Evolutionary conservation across 192 early-diverging fungal genomes (phyloP), one percentile per base, ranked within the genome.

Genomic region (Rhizophlyctis rosea): DNA sequence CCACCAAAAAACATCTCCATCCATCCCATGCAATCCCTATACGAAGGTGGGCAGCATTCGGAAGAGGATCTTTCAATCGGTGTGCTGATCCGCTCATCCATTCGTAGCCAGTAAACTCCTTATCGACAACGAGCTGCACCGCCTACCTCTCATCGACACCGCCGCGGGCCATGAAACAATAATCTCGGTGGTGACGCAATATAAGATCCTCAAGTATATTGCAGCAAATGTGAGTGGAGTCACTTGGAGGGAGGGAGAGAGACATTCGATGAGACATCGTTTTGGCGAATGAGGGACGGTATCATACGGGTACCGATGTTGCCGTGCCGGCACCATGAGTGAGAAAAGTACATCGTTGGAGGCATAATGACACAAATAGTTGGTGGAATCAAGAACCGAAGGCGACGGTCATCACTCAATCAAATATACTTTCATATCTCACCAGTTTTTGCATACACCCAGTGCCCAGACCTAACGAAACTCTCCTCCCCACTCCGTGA

Each of bases 141-240:
- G 93, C 31, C 75, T 98, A 47, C 93, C 96, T 0, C 70, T 98
- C 21, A 81, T 98, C 33, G 96, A 98, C 71, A 76, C 80, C 32
- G 54, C 70, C 78, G 13, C 84, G 82, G 55, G 88, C 81, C 33
- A 85, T 81, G 93, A 96, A 67, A 88, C 89, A 65, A 90, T 98
- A 28, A 89, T 97, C 5, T 94, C 92, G 23, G 90, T 96, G 47
- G 80, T 98, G 48, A 93, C 91, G 3, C 85, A 91, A 60, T 89
- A 88, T 72, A 82, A 91, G 61, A 94, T 96, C 55, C 77, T 96
- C 23, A 88, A 90, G 68, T 91, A 88, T 72, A 85, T 96, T 57
- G 89, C 92, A 2, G 81, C 88, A 68, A 91, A 94, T 72, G 90
- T 88, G 70, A 64, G 76, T 54, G 29, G 14, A 24, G 39, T n/a